phyloP scores from a whole-genome alignment of 257 asterid species.

The Echites panduratus region DNA sequence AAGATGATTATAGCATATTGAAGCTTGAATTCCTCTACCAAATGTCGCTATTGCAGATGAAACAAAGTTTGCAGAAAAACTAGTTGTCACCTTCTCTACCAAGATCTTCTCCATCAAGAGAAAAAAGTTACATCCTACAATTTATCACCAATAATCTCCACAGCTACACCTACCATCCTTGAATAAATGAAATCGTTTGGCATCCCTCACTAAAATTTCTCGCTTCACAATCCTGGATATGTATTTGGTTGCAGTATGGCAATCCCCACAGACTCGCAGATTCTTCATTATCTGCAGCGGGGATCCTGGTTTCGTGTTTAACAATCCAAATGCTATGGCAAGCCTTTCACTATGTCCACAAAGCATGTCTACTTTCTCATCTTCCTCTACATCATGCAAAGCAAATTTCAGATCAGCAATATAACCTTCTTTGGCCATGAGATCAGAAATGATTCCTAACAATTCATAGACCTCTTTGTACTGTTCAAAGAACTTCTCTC shows the following conservation, averaged over 20 bases:
- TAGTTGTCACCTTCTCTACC: not conserved
- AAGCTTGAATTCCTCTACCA: not conserved
- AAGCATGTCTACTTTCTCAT: slow-evolving; percentile 44
- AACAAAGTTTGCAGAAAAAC: not conserved
- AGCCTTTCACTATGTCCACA: slow-evolving; percentile 54
- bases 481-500: slow-evolving; percentile 36
- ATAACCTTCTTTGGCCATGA: slow-evolving; percentile 57
- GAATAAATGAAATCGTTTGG: slow-evolving; percentile 50
- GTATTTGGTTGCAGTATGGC: slow-evolving; percentile 57
- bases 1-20: not conserved
- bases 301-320: slow-evolving; percentile 44
- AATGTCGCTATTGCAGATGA: not conserved
- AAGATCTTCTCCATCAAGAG: not conserved
- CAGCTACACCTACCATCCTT: slow-evolving; percentile 60
- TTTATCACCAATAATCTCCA: slow-evolving; percentile 47
- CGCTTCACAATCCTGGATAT: slow-evolving; percentile 43
- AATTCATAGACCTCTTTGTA: slow-evolving; percentile 34
- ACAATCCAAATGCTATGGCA: slow-evolving; percentile 53
- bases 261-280: slow-evolving; percentile 60
- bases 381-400: slow-evolving; percentile 47
- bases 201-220: slow-evolving; percentile 61
- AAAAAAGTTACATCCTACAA: not conserved
- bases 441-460: slow-evolving; percentile 28
- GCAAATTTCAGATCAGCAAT: slow-evolving; percentile 41
- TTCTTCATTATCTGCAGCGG: slow-evolving; percentile 58